A percentile compares a stretch with the other conserved stretches of the same genome.
phyloP scores from a whole-genome alignment of 371 early-diverging fungal species.

The Mucor piriformis region DNA sequence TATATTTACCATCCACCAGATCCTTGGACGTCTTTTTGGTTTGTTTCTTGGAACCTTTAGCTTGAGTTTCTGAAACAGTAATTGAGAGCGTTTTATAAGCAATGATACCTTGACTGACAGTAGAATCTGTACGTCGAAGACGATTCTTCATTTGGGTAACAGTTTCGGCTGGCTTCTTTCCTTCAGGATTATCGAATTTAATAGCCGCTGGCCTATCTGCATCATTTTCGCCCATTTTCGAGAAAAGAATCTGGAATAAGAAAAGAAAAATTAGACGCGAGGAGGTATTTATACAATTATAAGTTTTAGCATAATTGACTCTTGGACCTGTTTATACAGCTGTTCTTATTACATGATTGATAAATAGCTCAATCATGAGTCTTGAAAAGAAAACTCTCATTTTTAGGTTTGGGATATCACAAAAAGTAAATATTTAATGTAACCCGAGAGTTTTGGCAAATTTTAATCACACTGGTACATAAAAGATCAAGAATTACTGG shows the following conservation, averaged over 20 bases:
- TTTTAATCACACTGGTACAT: not conserved
- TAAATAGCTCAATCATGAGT: conserved; percentile 8
- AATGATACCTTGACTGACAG: conserved; percentile 30
- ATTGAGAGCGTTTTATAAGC: conserved; percentile 42
- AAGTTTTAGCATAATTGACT: not conserved
- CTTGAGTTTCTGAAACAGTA: conserved; percentile 38
- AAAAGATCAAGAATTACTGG: not conserved
- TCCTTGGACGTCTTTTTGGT: conserved; percentile 19
- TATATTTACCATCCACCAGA: conserved; percentile 31
- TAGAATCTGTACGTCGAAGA: conserved; percentile 12
- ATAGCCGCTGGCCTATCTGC: not conserved
- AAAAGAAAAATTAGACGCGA: not conserved
- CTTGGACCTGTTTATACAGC: not conserved
- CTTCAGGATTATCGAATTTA: not conserved
- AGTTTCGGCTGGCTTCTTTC: not conserved
- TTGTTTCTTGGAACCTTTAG: conserved; percentile 6
- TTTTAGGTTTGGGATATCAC: too few species aligned
- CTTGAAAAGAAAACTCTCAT: not conserved
- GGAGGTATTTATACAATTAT: not conserved
- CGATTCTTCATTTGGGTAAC: not conserved
- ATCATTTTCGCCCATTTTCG: not conserved
- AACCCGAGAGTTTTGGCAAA: not conserved
- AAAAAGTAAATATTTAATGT: not conserved
- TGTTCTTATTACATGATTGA: not conserved
- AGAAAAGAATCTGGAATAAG: not conserved